phyloP scores from a whole-genome alignment of 2,329 filamentous ascomycete genomes.

The Calycina herbarum region DNA sequence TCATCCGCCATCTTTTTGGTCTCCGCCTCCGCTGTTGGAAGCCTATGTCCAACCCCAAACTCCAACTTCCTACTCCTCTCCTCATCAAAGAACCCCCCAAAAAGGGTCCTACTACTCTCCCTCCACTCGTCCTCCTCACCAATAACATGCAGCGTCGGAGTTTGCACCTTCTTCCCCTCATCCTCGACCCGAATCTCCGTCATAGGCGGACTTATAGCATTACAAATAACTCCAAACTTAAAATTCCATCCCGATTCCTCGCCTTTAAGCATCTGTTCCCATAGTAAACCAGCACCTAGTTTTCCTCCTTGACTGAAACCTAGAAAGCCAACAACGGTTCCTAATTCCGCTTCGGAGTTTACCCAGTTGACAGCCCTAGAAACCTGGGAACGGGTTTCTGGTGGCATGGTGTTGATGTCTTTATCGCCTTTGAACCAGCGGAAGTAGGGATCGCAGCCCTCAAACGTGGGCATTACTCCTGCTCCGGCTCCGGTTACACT shows the following conservation, averaged over 20 bases:
- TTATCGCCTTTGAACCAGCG: slow-evolving; percentile 16
- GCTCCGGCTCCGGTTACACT: slow-evolving; percentile 17
- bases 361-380: slow-evolving; percentile 7
- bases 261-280: slow-evolving; percentile 54
- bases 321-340: slow-evolving; percentile 53
- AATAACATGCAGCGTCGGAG: slow-evolving; percentile 30
- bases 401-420: slow-evolving; percentile 12
- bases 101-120: slow-evolving; percentile 22
- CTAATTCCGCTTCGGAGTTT: slow-evolving; percentile 2
- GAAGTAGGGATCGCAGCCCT: slow-evolving; percentile 22
- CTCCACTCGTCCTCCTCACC: slow-evolving; percentile 29
- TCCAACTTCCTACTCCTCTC: slow-evolving; percentile 23
- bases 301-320: slow-evolving; percentile 70
- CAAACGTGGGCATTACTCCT: slow-evolving; percentile 24
- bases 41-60: slow-evolving; percentile 28
- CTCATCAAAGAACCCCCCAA: slow-evolving; percentile 22
- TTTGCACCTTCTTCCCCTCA: slow-evolving; percentile 16
- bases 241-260: slow-evolving; percentile 16
- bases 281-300: slow-evolving; percentile 58
- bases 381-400: slow-evolving; percentile 9
- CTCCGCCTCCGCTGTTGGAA: slow-evolving; percentile 26
- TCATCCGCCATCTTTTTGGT: slow-evolving; percentile 27
- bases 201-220: slow-evolving; percentile 24
- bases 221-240: slow-evolving; percentile 27
- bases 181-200: slow-evolving; percentile 16